Evolutionary conservation across 2,329 filamentous ascomycete genomes (phyloP).

Genomic region (Aaosphaeria arxii): DNA sequence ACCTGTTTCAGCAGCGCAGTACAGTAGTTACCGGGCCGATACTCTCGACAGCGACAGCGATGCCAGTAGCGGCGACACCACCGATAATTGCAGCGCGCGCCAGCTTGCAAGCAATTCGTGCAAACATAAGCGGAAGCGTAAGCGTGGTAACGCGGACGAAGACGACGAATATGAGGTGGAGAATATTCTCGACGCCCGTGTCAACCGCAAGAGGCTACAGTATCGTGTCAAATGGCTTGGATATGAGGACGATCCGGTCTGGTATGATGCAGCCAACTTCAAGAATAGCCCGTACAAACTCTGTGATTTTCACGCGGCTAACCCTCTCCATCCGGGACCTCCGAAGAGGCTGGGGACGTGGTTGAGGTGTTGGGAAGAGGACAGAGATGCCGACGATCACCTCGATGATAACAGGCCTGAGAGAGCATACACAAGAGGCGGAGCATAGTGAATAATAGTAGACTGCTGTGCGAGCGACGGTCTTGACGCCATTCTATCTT

Average conservation of each 20-base stretch:
- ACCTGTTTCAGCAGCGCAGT: conserved; percentile 2
- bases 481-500: too few species aligned
- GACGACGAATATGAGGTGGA: conserved; percentile 4
- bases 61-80: conserved; percentile 3
- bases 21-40: conserved; percentile 1
- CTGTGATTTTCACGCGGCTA: conserved; percentile 2
- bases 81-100: background rate
- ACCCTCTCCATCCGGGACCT: conserved; percentile 2
- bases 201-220: conserved; percentile 4
- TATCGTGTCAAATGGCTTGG: conserved; percentile 7
- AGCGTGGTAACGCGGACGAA: conserved; percentile 1
- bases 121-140: conserved; percentile 1
- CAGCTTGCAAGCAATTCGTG: conserved; percentile 3
- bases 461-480: background rate
- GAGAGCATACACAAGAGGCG: background rate
- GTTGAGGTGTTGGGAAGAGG: conserved; percentile 5
- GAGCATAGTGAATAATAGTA: background rate
- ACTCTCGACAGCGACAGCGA: conserved; percentile 1
- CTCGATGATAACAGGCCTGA: conserved; percentile 3
- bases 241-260: conserved; percentile 5
- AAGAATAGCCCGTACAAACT: conserved; percentile 7
- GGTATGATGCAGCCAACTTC: conserved; percentile 7
- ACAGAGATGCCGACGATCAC: conserved; percentile 5
- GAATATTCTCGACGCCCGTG: conserved; percentile 4
- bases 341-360: conserved; percentile 1